Evolutionary conservation across 202 grass and related monocot species (phyloP).

Genomic region (Zizania palustris): DNA sequence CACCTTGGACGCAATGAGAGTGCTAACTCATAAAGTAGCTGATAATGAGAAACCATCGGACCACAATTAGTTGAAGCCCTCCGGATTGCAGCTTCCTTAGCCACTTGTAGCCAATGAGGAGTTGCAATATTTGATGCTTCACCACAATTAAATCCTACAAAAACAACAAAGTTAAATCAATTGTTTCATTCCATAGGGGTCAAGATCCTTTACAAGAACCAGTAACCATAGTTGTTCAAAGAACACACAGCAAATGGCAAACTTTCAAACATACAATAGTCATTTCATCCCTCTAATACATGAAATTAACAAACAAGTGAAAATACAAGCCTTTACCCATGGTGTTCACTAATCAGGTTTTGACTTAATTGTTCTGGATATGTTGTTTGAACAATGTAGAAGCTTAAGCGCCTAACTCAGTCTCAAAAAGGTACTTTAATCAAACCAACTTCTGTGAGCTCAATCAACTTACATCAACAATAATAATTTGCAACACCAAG

Average conservation of each 20-base stretch:
- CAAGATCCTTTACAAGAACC: conserved; percentile 19
- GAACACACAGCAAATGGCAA: conserved; percentile 7
- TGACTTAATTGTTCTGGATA: background rate
- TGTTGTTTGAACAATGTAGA: background rate
- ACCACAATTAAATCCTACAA: conserved; percentile 91
- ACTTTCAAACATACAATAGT: background rate
- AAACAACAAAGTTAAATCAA: conserved; percentile 39
- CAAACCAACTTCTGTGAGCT: conserved; percentile 7
- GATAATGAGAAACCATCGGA: conserved; percentile 99
- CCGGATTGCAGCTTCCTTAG: conserved; percentile 98
- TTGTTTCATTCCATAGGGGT: conserved; percentile 22
- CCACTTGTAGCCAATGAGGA: conserved; percentile 88
- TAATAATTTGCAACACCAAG: background rate
- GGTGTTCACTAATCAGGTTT: conserved; percentile 6
- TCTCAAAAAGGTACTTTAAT: background rate
- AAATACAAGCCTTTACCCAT: conserved; percentile 21
- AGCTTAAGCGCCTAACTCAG: background rate
- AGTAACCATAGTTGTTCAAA: conserved; percentile 1
- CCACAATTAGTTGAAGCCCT: conserved; percentile 98
- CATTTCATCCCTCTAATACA: conserved; percentile 24
- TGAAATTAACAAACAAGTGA: conserved; percentile 4
- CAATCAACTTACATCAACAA: background rate
- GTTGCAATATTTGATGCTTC: conserved; percentile 99
- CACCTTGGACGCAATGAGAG: conserved; percentile 77
- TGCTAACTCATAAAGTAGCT: conserved; percentile 93